These are phyloP conservation scores for Apiospora saccharicola DNA, from an alignment of 2,329 filamentous ascomycete species.

Conservation along the genomic window DNA sequence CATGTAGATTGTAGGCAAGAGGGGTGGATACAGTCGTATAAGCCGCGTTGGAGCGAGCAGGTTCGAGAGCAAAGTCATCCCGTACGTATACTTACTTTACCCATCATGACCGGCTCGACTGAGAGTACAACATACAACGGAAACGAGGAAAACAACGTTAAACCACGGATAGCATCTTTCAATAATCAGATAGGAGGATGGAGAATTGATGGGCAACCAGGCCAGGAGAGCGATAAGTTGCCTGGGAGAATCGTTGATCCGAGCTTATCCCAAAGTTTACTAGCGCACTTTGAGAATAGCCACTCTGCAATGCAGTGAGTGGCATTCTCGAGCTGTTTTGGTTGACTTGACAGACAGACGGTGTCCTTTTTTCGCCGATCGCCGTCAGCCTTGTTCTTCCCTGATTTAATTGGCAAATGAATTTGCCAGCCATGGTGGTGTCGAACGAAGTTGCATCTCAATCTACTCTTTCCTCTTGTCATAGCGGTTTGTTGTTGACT, in stretches of 20 bases:
- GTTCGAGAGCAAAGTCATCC: too few relatives aligned
- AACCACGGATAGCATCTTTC: too few relatives aligned
- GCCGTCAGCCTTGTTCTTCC: background rate
- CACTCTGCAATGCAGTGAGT: background rate
- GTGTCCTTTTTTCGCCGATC: background rate
- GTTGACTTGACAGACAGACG: background rate
- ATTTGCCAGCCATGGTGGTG: background rate
- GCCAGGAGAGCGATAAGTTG: background rate
- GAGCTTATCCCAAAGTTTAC: constrained; percentile 12
- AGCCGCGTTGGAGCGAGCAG: too few relatives aligned
- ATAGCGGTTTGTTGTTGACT: constrained; percentile 12
- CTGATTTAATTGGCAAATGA: background rate
- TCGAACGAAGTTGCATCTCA: background rate
- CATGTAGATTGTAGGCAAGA: too few relatives aligned
- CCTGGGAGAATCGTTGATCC: constrained; percentile 10
- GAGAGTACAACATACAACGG: background rate
- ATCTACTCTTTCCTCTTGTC: background rate
- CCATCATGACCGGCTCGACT: too few relatives aligned
- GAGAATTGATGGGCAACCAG: background rate
- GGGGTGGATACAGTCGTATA: too few relatives aligned
- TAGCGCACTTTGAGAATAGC: background rate
- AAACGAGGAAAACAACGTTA: too few relatives aligned
- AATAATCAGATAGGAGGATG: too few relatives aligned
- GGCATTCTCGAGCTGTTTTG: constrained; percentile 16
- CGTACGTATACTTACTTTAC: too few relatives aligned